These are phyloP conservation scores for Paramyrothecium roridum DNA, from an alignment of 2,329 filamentous ascomycete genomes.

Conservation along the genomic window DNA sequence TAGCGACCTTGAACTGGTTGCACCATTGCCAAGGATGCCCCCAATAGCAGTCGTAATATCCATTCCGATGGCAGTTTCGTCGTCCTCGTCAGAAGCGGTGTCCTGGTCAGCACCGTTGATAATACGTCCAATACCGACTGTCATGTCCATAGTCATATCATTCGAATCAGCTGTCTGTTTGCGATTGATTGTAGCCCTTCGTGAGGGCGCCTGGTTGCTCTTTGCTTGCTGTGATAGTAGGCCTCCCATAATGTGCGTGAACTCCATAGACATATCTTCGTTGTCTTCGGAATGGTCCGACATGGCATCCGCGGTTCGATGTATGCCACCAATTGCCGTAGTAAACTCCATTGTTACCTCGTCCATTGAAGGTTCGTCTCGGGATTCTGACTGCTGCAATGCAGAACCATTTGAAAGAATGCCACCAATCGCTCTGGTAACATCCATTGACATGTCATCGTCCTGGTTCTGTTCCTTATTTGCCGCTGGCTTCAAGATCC, in stretches of 20 bases:
- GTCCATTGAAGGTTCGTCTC: conserved; percentile 33
- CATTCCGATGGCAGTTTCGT: conserved; percentile 49
- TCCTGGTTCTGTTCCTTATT: conserved; percentile 42
- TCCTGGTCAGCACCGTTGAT: conserved; percentile 28
- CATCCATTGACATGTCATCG: conserved; percentile 88
- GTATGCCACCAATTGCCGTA: conserved; percentile 71
- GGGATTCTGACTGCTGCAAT: conserved; percentile 3
- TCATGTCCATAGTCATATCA: conserved; percentile 51
- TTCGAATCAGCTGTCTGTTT: conserved; percentile 26
- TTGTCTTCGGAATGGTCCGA: conserved; percentile 40
- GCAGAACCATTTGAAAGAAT: conserved; percentile 55
- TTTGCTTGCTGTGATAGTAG: conserved; percentile 36
- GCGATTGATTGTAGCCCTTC: conserved; percentile 21
- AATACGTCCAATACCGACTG: conserved; percentile 54
- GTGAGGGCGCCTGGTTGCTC: conserved; percentile 15
- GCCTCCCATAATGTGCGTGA: conserved; percentile 64
- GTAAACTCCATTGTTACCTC: conserved; percentile 76
- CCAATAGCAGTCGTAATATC: conserved; percentile 65
- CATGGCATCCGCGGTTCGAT: conserved; percentile 25
- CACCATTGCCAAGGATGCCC: conserved; percentile 48
- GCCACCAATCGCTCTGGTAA: conserved; percentile 77
- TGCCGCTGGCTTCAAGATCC: conserved; percentile 44
- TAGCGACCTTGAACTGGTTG: conserved; percentile 26
- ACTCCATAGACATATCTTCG: conserved; percentile 77
- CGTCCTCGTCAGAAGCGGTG: conserved; percentile 29